Evolutionary conservation across 2,329 filamentous ascomycete species (phyloP).

Genomic region (Cyanodermella asteris): DNA sequence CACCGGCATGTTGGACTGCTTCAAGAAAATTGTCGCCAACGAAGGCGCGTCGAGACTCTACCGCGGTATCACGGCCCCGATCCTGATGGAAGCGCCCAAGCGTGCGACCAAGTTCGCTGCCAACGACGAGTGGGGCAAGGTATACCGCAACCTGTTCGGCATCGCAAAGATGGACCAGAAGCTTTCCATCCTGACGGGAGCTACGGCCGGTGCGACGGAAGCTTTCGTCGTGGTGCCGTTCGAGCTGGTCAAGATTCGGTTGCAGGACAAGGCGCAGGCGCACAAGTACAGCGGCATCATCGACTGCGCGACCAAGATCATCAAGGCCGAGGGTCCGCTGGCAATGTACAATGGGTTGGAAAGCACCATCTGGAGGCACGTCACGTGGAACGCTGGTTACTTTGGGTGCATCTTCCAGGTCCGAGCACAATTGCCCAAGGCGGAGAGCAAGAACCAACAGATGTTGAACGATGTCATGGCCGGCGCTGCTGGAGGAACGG

Average conservation of each 20-base stretch:
- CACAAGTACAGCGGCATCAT: constrained; percentile 40
- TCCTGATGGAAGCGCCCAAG: constrained; percentile 95
- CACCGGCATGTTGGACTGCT: constrained; percentile 95
- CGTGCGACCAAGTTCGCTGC: constrained; percentile 96
- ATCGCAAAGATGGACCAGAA: constrained; percentile 73
- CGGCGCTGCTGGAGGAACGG: constrained; percentile 69
- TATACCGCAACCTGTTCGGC: constrained; percentile 77
- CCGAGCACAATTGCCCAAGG: constrained; percentile 57
- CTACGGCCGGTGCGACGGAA: constrained; percentile 85
- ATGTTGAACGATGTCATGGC: constrained; percentile 75
- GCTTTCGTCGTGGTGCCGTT: constrained; percentile 95
- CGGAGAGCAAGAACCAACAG: constrained; percentile 59
- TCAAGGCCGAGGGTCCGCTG: constrained; percentile 61
- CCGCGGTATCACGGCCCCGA: constrained; percentile 84
- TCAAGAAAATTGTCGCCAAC: constrained; percentile 86
- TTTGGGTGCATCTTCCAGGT: constrained; percentile 99
- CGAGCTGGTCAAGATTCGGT: constrained; percentile 92
- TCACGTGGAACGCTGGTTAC: constrained; percentile 86
- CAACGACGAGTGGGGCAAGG: constrained; percentile 93
- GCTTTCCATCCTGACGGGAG: constrained; percentile 80
- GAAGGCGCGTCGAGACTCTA: constrained; percentile 87
- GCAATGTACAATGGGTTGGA: constrained; percentile 94
- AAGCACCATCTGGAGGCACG: constrained; percentile 89
- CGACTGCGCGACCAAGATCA: constrained; percentile 40
- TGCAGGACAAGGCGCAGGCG: constrained; percentile 87